phyloP scores from a whole-genome alignment of 768 basidiomycete genomes.

The Rhizopogon roseolus region DNA sequence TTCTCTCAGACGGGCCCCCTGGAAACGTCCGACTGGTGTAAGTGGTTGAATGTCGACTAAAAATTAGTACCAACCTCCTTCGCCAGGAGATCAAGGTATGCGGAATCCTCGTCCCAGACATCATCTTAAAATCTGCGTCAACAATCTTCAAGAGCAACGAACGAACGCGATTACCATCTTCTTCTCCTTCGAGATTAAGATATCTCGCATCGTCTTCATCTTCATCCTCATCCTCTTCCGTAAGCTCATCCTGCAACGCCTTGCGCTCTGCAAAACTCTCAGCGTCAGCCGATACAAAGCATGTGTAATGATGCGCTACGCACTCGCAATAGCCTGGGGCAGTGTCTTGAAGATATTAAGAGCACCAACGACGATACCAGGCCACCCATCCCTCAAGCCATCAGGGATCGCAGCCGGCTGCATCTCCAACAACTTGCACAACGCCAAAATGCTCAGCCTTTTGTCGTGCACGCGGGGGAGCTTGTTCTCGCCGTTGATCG shows the following conservation, averaged over 20 bases:
- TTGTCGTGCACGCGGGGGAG: constrained; percentile 90
- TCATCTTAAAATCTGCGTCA: constrained; percentile 47
- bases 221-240: constrained; percentile 40
- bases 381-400: constrained; percentile 66
- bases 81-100: constrained; percentile 83
- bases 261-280: constrained; percentile 42
- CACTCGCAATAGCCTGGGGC: constrained; percentile 72
- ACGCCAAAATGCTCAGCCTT: constrained; percentile 71
- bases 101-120: constrained; percentile 88
- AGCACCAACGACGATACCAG: constrained; percentile 63
- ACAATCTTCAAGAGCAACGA: not conserved
- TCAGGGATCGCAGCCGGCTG: constrained; percentile 52
- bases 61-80: constrained; percentile 51
- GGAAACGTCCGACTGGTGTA: not conserved
- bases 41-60: not conserved
- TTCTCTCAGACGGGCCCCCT: constrained; percentile 74
- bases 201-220: constrained; percentile 45
- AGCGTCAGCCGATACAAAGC: not conserved
- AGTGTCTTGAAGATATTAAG: constrained; percentile 74
- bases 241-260: constrained; percentile 49
- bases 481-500: constrained; percentile 51
- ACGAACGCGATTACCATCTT: constrained; percentile 39
- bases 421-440: constrained; percentile 76
- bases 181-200: constrained; percentile 61
- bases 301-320: constrained; percentile 13